These are phyloP conservation scores for Aspergillus novofumigatus DNA, from an alignment of 2,329 filamentous ascomycete genomes.

Conservation along the genomic window DNA sequence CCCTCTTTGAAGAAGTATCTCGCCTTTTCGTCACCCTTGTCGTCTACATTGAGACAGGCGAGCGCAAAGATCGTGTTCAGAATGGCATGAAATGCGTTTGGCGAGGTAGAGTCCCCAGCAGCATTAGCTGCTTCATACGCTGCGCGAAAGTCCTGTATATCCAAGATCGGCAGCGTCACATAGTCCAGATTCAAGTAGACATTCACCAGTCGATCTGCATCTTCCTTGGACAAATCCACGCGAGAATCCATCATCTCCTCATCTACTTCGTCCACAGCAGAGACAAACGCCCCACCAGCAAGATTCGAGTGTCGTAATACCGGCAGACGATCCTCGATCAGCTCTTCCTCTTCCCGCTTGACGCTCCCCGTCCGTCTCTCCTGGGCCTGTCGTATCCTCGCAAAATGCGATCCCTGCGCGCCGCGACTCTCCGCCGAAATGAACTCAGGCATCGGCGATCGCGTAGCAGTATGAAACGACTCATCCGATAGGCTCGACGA, in stretches of 20 bases:
- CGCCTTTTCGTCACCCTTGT: conserved; percentile 6
- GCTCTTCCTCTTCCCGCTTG: conserved; percentile 11
- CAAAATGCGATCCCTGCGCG: neutral
- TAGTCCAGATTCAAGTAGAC: conserved; percentile 22
- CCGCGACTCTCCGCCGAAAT: too few species aligned
- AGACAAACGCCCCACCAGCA: neutral
- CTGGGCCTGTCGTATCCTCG: conserved; percentile 4
- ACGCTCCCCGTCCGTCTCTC: conserved; percentile 2
- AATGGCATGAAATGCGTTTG: conserved; percentile 13
- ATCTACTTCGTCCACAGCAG: neutral
- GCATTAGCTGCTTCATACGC: conserved; percentile 10
- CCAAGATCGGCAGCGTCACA: conserved; percentile 23
- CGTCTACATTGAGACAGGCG: conserved; percentile 9
- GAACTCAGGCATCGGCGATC: neutral
- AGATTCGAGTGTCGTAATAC: neutral
- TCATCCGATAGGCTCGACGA: conserved; percentile 1
- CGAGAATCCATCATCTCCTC: neutral
- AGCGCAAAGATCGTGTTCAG: conserved; percentile 20
- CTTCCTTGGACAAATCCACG: conserved; percentile 9
- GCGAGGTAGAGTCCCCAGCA: conserved; percentile 3
- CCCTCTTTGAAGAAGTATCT: conserved; percentile 14
- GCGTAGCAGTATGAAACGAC: conserved; percentile 5
- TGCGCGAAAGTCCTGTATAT: conserved; percentile 14
- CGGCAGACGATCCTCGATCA: neutral
- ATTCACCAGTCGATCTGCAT: conserved; percentile 15